Evolutionary conservation across 805 yeast genomes (phyloP).

Genomic region (Saccharomycopsis sp.): DNA sequence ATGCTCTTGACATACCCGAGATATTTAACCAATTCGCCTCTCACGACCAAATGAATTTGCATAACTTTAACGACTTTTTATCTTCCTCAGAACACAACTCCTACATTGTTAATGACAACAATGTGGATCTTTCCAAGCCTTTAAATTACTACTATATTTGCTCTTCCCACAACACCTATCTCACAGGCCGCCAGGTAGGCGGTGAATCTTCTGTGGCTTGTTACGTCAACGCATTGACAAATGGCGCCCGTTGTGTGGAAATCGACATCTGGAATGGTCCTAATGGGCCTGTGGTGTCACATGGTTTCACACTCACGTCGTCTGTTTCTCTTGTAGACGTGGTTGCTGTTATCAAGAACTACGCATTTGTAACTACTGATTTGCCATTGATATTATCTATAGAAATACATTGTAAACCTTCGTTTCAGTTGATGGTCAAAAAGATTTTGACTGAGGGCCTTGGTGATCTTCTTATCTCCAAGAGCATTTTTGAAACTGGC

Average conservation of each 20-base stretch:
- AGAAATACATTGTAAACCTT: slow-evolving; percentile 70
- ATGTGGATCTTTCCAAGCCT: slow-evolving; percentile 35
- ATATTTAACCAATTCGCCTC: background rate
- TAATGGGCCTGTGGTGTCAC: slow-evolving; percentile 79
- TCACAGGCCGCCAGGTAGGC: slow-evolving; percentile 80
- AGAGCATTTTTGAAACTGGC: background rate
- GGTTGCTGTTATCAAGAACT: slow-evolving; percentile 64
- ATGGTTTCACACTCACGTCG: slow-evolving; percentile 79
- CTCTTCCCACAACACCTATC: slow-evolving; percentile 91
- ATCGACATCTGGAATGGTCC: slow-evolving; percentile 92
- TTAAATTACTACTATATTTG: slow-evolving; percentile 83
- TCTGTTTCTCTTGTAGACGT: slow-evolving; percentile 67
- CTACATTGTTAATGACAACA: background rate
- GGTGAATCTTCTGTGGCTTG: slow-evolving; percentile 88
- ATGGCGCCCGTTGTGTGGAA: slow-evolving; percentile 94
- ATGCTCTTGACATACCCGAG: background rate
- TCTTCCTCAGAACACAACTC: background rate
- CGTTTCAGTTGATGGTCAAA: slow-evolving; percentile 58
- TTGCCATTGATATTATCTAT: slow-evolving; percentile 81
- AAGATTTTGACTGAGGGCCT: slow-evolving; percentile 48
- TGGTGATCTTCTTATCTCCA: slow-evolving; percentile 35
- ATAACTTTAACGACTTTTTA: background rate
- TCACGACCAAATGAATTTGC: background rate
- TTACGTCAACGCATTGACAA: slow-evolving; percentile 75
- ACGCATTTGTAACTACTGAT: slow-evolving; percentile 84